Evolutionary conservation across 352 stramenopile genomes (phyloP), one percentile per base, ranked within the genome.

Genomic region (Phytopythium montanum): DNA sequence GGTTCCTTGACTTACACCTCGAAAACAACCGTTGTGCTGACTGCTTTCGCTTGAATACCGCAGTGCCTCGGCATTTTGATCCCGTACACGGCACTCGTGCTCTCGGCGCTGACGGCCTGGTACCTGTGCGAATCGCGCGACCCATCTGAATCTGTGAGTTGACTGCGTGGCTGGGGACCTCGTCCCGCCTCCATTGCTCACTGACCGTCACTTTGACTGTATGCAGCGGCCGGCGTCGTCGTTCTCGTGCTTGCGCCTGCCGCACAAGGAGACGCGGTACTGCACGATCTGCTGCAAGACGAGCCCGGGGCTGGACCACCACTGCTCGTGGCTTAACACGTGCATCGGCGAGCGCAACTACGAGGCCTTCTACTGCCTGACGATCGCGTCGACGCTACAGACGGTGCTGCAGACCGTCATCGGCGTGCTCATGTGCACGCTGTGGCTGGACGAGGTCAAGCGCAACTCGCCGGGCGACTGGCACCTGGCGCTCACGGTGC

Each of bases 251-350:
- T 60, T 96, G 6, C 66, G 60, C 33, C 60, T 87, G 39, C 81
- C 85, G 2, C 41, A 60, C 19, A 91, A 94, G 58, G 74, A 79
- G 56, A 81, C 69, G 14, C 75, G 87, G 2, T 95, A 95, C 65
- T 96, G 85, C 68, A 87, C 81, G 16, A 71, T 91, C 13, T 94
- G 87, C 69, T 86, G 76, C 67, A 96, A 96, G 60, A 90, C 73
- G 54, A 93, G 82, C 31, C 70, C 73, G 18, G 81, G 85, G 52
- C 98, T 98, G 69, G 94, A 98, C 73, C 94, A 98, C 79, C 95
- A 98, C 75, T 98, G 95, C 71, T 81, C 87, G 48, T 97, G 92
- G 87, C 81, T 98, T 55, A 98, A 98, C 69, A 98, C 92, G 42
- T 98, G 95, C 70, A 89, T 98, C 36, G 92, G 92, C 46, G 70